Evolutionary conservation across 2,329 filamentous ascomycete species (phyloP).

Genomic region (Ophiostoma triangulosporum): DNA sequence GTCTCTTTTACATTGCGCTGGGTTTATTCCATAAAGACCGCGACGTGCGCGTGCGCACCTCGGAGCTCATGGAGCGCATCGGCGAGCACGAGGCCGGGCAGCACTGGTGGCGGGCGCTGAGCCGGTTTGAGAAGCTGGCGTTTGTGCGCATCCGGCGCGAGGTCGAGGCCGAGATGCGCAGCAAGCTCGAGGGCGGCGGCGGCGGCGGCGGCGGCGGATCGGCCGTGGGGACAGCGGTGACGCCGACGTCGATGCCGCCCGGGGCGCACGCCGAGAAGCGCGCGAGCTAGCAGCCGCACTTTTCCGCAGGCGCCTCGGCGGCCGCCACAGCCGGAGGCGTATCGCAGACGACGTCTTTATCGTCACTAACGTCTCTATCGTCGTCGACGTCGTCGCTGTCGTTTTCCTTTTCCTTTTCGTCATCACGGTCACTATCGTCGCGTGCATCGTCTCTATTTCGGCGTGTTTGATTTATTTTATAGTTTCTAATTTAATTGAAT

Average conservation of each 20-base stretch:
- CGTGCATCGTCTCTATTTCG: conserved; percentile 1
- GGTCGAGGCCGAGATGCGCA: conserved; percentile 37
- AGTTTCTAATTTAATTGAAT: neutral
- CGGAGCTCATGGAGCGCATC: conserved; percentile 70
- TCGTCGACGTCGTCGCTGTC: neutral
- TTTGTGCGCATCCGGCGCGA: conserved; percentile 67
- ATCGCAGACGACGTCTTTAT: neutral
- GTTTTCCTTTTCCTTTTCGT: neutral
- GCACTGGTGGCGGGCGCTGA: conserved; percentile 82
- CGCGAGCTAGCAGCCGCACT: conserved; percentile 27
- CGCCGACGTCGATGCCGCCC: neutral
- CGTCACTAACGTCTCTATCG: neutral
- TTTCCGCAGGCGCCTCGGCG: neutral
- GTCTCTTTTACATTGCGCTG: conserved; percentile 79
- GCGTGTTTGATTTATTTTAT: neutral
- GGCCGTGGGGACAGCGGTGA: neutral
- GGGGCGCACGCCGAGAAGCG: conserved; percentile 26
- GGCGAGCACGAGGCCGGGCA: conserved; percentile 78
- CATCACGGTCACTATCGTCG: too few relatives aligned
- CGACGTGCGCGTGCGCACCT: conserved; percentile 64
- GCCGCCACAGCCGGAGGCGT: too few relatives aligned
- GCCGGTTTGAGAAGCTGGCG: conserved; percentile 76
- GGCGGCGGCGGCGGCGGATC: neutral
- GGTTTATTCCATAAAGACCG: conserved; percentile 82
- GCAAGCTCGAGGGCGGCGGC: conserved; percentile 30